These are phyloP conservation scores for Penicillium sclerotiorum DNA, from an alignment of 2,329 filamentous ascomycete species.

Conservation along the genomic window DNA sequence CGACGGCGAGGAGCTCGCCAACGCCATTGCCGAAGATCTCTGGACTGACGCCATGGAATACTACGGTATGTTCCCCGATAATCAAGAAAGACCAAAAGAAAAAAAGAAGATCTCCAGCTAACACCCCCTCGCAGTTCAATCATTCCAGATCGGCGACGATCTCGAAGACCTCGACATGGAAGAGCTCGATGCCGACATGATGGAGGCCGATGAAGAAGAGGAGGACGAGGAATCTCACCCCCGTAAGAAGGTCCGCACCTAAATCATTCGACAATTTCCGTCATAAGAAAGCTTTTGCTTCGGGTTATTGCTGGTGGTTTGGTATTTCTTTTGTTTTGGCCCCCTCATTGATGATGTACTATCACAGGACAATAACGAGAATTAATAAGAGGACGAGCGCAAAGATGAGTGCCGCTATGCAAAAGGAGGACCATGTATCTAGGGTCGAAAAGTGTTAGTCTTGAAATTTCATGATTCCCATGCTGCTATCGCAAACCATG, in stretches of 20 bases:
- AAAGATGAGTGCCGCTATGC: conserved; percentile 84
- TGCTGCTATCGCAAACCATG: conserved; percentile 7
- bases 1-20: conserved; percentile 80
- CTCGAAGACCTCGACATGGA: conserved; percentile 70
- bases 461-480: conserved; percentile 23
- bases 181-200: conserved; percentile 59
- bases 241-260: conserved; percentile 45
- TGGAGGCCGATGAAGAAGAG: conserved; percentile 45
- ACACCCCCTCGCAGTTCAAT: conserved; percentile 59
- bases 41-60: conserved; percentile 88
- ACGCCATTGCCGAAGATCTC: conserved; percentile 80
- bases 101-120: conserved; percentile 32
- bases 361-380: conserved; percentile 68
- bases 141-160: conserved; percentile 68
- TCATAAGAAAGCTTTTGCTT: conserved; percentile 22
- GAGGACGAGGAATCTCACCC: conserved; percentile 52
- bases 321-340: background rate
- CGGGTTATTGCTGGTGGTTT: conserved; percentile 20
- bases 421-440: conserved; percentile 80
- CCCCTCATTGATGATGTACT: conserved; percentile 27
- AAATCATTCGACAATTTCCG: conserved; percentile 20
- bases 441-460: conserved; percentile 27
- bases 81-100: background rate
- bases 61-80: conserved; percentile 68
- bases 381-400: conserved; percentile 85